These are phyloP conservation scores for Erythrobasidium yunnanense DNA, from an alignment of 768 basidiomycete genomes.

Conservation along the genomic window DNA sequence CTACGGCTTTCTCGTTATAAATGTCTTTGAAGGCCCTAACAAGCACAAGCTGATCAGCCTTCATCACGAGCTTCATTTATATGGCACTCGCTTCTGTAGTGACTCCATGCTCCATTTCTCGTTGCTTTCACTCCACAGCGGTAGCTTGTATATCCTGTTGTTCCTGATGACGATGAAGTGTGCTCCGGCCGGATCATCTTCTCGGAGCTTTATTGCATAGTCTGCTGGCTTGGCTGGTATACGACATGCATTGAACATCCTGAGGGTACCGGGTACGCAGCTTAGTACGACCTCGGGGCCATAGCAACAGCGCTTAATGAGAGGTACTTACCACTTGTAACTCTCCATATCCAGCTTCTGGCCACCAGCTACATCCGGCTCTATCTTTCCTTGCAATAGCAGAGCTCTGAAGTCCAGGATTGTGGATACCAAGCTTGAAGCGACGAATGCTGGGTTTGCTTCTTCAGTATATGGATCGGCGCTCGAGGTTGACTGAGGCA, in stretches of 20 bases:
- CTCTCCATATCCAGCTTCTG: constrained; percentile 75
- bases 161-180: constrained; percentile 81
- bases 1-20: background rate
- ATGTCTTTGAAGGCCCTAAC: background rate
- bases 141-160: constrained; percentile 76
- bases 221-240: constrained; percentile 75
- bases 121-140: constrained; percentile 48
- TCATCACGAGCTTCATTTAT: background rate
- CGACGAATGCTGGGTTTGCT: constrained; percentile 48
- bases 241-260: constrained; percentile 83
- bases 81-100: constrained; percentile 51
- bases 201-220: constrained; percentile 57
- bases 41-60: background rate
- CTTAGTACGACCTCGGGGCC: too few species aligned
- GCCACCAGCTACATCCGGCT: constrained; percentile 54
- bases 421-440: constrained; percentile 72
- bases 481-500: constrained; percentile 11
- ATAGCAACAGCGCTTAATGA: too few species aligned
- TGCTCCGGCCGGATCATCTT: constrained; percentile 59
- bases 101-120: constrained; percentile 14
- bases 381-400: constrained; percentile 52
- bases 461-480: background rate
- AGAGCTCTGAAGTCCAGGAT: constrained; percentile 70
- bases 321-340: constrained; percentile 73
- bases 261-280: constrained; percentile 91